Conservation (phyloP, 176 grass and related monocot species). For the Musa itinerans region DNA sequence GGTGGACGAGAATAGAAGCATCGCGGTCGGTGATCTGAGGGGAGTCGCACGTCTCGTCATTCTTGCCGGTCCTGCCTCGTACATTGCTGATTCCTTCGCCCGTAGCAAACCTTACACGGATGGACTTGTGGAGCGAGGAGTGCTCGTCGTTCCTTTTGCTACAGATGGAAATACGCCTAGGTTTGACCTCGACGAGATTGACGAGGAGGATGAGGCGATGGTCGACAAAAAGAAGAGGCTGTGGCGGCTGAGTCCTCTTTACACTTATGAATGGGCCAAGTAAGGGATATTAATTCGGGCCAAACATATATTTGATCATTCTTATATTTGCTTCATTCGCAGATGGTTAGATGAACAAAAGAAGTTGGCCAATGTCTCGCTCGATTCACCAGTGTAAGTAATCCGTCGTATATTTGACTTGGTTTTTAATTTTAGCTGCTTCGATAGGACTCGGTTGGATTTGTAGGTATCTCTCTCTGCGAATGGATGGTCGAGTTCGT, state of each 20-base stretch:
- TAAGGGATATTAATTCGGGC: slow-evolving; percentile 27
- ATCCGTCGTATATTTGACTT: no score
- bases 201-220: not conserved
- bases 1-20: slow-evolving; percentile 32
- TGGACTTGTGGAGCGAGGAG: slow-evolving; percentile 64
- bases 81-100: slow-evolving; percentile 60
- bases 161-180: slow-evolving; percentile 44
- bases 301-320: not conserved
- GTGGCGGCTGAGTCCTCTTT: slow-evolving; percentile 70
- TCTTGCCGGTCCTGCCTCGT: slow-evolving; percentile 56
- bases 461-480: slow-evolving; percentile 66
- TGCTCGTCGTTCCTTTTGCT: slow-evolving; percentile 65
- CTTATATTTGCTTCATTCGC: slow-evolving; percentile 7
- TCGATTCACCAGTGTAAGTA: slow-evolving; percentile 77
- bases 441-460: not conserved
- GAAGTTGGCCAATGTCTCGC: slow-evolving; percentile 64
- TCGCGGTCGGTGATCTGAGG: slow-evolving; percentile 55
- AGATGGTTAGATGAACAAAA: slow-evolving; percentile 91
- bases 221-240: slow-evolving; percentile 52
- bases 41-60: slow-evolving; percentile 76
- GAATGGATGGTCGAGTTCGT: slow-evolving; percentile 87
- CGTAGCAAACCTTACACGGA: slow-evolving; percentile 50
- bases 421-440: not conserved
- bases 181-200: slow-evolving; percentile 29
- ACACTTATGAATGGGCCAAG: slow-evolving; percentile 53